Evolutionary conservation across 192 early-diverging fungal species (phyloP).

Genomic region (Linnemannia elongata): DNA sequence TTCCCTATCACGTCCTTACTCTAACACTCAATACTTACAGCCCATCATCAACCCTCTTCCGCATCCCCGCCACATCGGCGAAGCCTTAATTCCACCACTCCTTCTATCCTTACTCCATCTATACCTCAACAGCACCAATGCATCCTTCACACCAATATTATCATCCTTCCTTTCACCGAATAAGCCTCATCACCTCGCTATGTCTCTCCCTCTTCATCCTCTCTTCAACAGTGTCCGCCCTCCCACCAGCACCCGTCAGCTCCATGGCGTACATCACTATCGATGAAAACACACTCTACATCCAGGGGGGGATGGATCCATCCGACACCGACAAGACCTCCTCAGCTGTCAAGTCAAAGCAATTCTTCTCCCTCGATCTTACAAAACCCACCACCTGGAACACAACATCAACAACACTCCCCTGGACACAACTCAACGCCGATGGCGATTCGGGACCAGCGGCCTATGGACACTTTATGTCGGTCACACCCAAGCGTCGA

Average conservation of each 20-base stretch:
- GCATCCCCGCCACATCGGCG: neutral
- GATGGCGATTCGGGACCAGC: neutral
- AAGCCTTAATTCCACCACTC: neutral
- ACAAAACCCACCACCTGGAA: neutral
- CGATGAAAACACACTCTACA: neutral
- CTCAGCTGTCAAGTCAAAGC: neutral
- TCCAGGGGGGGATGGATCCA: neutral
- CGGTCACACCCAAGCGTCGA: neutral
- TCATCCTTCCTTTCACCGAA: too few relatives aligned
- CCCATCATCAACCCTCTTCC: neutral
- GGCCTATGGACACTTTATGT: neutral
- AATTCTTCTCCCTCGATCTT: neutral
- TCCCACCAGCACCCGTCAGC: neutral
- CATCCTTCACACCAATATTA: neutral
- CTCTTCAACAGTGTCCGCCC: neutral
- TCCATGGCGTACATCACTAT: neutral
- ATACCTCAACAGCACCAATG: neutral
- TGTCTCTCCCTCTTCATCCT: neutral
- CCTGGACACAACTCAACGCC: neutral
- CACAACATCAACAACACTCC: neutral
- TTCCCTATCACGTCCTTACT: neutral
- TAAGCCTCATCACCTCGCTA: neutral
- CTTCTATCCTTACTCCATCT: neutral
- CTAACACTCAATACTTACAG: neutral
- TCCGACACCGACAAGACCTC: neutral